Percentiles rank a stretch among this genome's conserved stretches.
Evolutionary conservation across 148 eudicot species (phyloP).

Genomic region (Limonium bicolor): DNA sequence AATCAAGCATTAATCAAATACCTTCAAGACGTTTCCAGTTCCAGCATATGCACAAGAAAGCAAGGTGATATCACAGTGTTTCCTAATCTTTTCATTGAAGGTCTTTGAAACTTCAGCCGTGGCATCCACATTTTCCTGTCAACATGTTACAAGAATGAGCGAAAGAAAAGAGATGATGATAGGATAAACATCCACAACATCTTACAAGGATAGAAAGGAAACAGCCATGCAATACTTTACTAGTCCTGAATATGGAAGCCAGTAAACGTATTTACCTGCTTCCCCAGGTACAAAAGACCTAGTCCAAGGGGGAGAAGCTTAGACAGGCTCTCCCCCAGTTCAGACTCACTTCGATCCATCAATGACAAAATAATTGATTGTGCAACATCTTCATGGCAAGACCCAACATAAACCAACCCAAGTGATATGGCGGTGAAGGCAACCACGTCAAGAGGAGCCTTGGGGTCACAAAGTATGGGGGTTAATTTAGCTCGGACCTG

Average conservation of each 20-base stretch:
- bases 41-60: conserved; percentile 99
- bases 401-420: conserved; percentile 78
- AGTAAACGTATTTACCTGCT: conserved; percentile 45
- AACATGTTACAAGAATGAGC: not conserved
- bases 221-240: not conserved
- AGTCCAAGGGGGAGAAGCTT: conserved; percentile 80
- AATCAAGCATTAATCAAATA: conserved; percentile 4
- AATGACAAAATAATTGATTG: conserved; percentile 76
- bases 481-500: conserved; percentile 53
- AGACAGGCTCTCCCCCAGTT: conserved; percentile 70
- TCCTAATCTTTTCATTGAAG: conserved; percentile 74
- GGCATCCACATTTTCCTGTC: conserved; percentile 86
- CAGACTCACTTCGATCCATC: conserved; percentile 75
- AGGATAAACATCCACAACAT: not conserved
- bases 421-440: conserved; percentile 72
- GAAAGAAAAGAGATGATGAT: not conserved
- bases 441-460: conserved; percentile 75
- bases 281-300: conserved; percentile 88
- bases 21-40: conserved; percentile 96
- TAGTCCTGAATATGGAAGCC: not conserved
- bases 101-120: conserved; percentile 91
- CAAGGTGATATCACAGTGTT: conserved; percentile 85
- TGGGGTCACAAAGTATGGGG: conserved; percentile 63
- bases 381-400: conserved; percentile 85
- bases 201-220: not conserved